Percentiles rank a stretch among this genome's conserved stretches.
phyloP scores from a whole-genome alignment of 352 stramenopile species.

The Aphanomyces euteiches region DNA sequence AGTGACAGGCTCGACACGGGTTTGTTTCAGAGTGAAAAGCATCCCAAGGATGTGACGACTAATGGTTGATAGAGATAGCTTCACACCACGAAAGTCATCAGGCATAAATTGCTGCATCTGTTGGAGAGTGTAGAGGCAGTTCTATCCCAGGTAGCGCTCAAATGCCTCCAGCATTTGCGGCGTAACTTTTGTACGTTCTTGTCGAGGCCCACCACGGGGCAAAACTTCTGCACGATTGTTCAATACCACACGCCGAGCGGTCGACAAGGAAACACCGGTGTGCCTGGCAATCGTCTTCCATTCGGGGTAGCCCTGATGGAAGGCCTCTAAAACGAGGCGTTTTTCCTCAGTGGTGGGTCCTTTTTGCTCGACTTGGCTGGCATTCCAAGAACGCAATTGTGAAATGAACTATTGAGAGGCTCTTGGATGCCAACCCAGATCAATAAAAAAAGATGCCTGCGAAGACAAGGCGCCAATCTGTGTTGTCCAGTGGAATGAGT shows the following conservation, averaged over 20 bases:
- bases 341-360: too few relatives aligned
- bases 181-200: not conserved
- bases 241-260: not conserved
- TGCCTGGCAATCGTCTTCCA: not conserved
- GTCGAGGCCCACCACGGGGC: not conserved
- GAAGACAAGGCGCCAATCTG: too few relatives aligned
- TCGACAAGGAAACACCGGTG: not conserved
- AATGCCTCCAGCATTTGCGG: not conserved
- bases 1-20: constrained; percentile 10
- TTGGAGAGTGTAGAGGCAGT: not conserved
- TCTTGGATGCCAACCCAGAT: too few relatives aligned
- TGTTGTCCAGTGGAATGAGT: too few relatives aligned
- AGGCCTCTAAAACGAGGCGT: too few relatives aligned
- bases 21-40: constrained; percentile 32
- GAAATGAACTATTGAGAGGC: too few relatives aligned
- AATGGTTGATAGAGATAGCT: constrained; percentile 25
- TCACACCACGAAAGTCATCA: not conserved
- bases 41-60: constrained; percentile 25
- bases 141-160: constrained; percentile 9
- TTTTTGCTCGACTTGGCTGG: too few relatives aligned
- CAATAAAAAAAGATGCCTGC: too few relatives aligned
- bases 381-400: too few relatives aligned
- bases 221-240: not conserved
- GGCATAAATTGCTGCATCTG: not conserved
- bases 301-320: too few relatives aligned